Evolutionary conservation across 2,329 filamentous ascomycete species (phyloP), one percentile per base, ranked within the genome.

Genomic region (Grosmannia huntii): DNA sequence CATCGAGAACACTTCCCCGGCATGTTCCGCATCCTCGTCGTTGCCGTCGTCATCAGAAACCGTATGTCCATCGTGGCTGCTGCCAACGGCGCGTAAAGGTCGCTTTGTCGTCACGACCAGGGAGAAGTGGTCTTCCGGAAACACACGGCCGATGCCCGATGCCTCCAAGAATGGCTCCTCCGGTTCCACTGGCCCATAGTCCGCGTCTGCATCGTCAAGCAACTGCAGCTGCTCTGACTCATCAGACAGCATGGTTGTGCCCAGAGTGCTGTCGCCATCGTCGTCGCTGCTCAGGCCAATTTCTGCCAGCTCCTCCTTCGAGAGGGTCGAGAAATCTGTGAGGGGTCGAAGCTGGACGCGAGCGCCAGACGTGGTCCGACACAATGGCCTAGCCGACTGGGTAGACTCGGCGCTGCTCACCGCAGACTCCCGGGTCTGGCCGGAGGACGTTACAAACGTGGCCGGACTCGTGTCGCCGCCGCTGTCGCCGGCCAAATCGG

Each of bases 401-500:
- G 27, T 10, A 28, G 33, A 16, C 61, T 52, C 11, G 19, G 52
- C 28, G 27, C 57, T 61, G 55, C 14, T 65, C 57, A 38, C 67
- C 59, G 6, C 38, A 1, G 67, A 59, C 28, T 67, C 60, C 27
- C 69, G 64, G 44, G 72, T 71, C 57, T 73, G 71, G 1, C 71
- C 73, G 11, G 72, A 72, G n/a, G 75, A 76, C 4, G 73, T 72
- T 69, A 78, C 70, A 59, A 79, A 74, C 1, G 78, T 76, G 2
- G 75, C 68, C 1, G 76, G 75, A 0, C 75, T 77, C 1, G 69
- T 61, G 25, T 77, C 76, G 2, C 76, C 76, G 1, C 58, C 44
- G 51, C 57, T 61, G 64, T 90, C 86, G 2, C 85, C 85, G 19
- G 85, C 88, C 4, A 94, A 71, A 68, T 95, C 90, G 1, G 85